A percentile compares a stretch with the other conserved stretches of the same genome.
phyloP scores from a whole-genome alignment of 2,329 filamentous ascomycete species.

The Volutella citrinella region DNA sequence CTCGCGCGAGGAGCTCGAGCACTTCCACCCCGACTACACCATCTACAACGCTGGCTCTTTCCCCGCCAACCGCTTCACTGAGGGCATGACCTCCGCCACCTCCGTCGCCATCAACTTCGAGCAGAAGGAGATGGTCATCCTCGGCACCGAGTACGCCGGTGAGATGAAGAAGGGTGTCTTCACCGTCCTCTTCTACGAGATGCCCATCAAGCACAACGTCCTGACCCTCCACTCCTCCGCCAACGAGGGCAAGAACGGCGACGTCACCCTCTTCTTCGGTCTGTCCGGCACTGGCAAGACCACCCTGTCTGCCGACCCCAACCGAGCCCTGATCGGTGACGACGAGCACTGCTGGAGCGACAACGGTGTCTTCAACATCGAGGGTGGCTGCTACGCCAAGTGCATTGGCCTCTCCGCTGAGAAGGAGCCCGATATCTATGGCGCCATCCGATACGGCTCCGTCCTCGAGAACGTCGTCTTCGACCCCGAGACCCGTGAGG shows the following conservation, averaged over 20 bases:
- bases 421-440: constrained; percentile 98
- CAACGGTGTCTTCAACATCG: constrained; percentile 97
- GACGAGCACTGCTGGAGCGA: constrained; percentile 99
- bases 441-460: constrained; percentile 93
- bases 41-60: constrained; percentile 99
- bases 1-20: constrained; percentile 82
- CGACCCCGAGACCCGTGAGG: constrained; percentile 80
- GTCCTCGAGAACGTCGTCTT: constrained; percentile 99
- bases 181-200: constrained; percentile 99
- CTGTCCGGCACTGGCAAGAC: constrained; percentile 99
- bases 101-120: constrained; percentile 99
- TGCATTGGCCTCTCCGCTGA: constrained; percentile 94
- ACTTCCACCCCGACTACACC: constrained; percentile 98
- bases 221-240: constrained; percentile 97
- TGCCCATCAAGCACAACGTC: constrained; percentile 99
- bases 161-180: constrained; percentile 88
- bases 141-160: constrained; percentile 97
- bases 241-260: constrained; percentile 91
- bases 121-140: constrained; percentile 99
- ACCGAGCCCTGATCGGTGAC: constrained; percentile 93
- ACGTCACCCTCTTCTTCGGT: constrained; percentile 99
- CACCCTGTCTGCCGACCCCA: constrained; percentile 93
- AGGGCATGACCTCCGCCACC: constrained; percentile 97
- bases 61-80: constrained; percentile 96
- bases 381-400: constrained; percentile 99